phyloP scores from a whole-genome alignment of 2,329 filamentous ascomycete genomes.

The Canariomyces notabilis region DNA sequence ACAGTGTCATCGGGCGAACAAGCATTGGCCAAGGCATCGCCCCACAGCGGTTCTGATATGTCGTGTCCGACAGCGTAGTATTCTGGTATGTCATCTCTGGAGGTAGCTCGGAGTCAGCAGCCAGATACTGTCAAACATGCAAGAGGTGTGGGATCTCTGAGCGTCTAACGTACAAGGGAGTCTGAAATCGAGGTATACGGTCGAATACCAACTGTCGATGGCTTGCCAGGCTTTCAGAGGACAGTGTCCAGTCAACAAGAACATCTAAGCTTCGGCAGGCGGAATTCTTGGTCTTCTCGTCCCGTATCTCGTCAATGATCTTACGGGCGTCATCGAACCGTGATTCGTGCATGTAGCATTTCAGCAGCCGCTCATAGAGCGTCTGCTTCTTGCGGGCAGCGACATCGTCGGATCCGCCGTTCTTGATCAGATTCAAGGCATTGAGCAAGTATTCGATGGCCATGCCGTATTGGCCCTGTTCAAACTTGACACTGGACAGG shows the following conservation, averaged over 20 bases:
- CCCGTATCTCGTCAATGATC: constrained; percentile 4
- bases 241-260: not conserved
- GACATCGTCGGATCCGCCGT: constrained; percentile 1
- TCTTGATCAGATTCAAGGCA: constrained; percentile 11
- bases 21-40: not conserved
- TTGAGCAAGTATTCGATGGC: constrained; percentile 13
- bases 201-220: constrained; percentile 12
- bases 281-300: not conserved
- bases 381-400: constrained; percentile 9
- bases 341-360: constrained; percentile 18
- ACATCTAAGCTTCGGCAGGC: not conserved
- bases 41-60: constrained; percentile 13
- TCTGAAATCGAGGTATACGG: constrained; percentile 19
- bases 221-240: not conserved
- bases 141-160: not conserved
- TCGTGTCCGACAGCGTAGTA: constrained; percentile 23
- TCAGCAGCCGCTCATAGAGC: constrained; percentile 19
- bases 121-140: not conserved
- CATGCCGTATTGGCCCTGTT: constrained; percentile 20
- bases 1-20: constrained; percentile 11
- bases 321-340: constrained; percentile 12
- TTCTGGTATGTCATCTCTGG: constrained; percentile 8
- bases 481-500: constrained; percentile 22
- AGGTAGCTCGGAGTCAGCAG: not conserved
- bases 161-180: constrained; percentile 11